Conservation (phyloP, 345 rosid genomes). For the Cochlearia excelsa region DNA sequence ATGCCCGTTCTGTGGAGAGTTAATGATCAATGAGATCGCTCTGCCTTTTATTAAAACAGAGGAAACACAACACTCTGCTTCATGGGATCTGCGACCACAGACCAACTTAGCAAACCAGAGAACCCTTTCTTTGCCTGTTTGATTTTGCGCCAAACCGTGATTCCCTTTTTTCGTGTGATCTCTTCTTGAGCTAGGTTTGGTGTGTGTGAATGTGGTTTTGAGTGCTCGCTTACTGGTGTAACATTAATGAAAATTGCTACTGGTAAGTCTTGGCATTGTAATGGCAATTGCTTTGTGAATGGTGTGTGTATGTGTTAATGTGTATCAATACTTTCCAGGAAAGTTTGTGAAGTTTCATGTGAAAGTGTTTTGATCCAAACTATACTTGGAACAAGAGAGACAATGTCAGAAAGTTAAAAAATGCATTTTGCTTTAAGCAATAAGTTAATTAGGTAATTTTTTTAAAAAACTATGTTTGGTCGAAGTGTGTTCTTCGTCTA, state of each 20-base stretch:
- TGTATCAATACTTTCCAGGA: slow-evolving; percentile 29
- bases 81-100: slow-evolving; percentile 82
- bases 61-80: slow-evolving; percentile 60
- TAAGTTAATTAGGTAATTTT: too few species aligned
- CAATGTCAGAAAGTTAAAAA: background rate
- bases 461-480: too few species aligned
- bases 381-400: slow-evolving; percentile 32
- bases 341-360: slow-evolving; percentile 35
- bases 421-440: background rate
- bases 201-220: slow-evolving; percentile 25
- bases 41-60: slow-evolving; percentile 67
- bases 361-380: slow-evolving; percentile 32
- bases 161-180: slow-evolving; percentile 12
- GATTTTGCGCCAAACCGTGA: slow-evolving; percentile 2
- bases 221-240: slow-evolving; percentile 14
- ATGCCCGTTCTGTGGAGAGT: slow-evolving; percentile 93
- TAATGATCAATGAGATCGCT: slow-evolving; percentile 82
- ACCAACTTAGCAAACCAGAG: slow-evolving; percentile 55
- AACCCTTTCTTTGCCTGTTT: slow-evolving; percentile 52
- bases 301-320: slow-evolving; percentile 18
- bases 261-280: slow-evolving; percentile 58
- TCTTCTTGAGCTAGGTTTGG: slow-evolving; percentile 21
- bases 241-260: slow-evolving; percentile 7
- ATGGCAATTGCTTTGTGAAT: slow-evolving; percentile 57
- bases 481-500: too few species aligned